Evolutionary conservation across 306 rosid genomes (phyloP).

Genomic region (Astragalus glycyphyllos): DNA sequence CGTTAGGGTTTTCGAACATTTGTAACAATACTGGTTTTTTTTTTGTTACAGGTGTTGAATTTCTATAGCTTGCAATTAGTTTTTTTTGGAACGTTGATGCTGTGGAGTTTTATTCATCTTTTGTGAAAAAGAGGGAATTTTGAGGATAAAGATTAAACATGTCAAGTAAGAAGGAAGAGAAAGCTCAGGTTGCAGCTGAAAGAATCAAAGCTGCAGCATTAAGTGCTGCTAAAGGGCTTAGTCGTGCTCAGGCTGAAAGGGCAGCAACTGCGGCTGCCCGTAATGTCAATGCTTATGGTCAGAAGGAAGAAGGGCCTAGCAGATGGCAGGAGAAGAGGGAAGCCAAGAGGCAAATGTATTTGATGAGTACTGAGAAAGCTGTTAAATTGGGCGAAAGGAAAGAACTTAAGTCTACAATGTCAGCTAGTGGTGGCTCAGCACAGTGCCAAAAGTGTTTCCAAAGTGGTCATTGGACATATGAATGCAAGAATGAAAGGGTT

Average conservation of each 20-base stretch:
- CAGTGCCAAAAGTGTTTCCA: constrained; percentile 97
- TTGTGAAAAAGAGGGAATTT: neutral
- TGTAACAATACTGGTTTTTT: constrained; percentile 4
- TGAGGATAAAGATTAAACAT: constrained; percentile 50
- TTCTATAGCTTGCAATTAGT: neutral
- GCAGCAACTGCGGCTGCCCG: constrained; percentile 96
- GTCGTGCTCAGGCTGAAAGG: constrained; percentile 97
- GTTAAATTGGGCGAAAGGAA: constrained; percentile 94
- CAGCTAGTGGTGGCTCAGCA: constrained; percentile 57
- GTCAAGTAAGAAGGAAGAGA: constrained; percentile 98
- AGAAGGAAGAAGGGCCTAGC: constrained; percentile 99
- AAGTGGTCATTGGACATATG: constrained; percentile 92
- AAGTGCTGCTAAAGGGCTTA: constrained; percentile 94
- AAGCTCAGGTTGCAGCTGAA: constrained; percentile 92
- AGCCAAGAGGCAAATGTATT: constrained; percentile 97
- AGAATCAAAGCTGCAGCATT: constrained; percentile 96
- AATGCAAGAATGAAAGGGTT: constrained; percentile 94
- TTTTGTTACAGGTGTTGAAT: constrained; percentile 27
- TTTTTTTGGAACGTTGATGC: too few species aligned
- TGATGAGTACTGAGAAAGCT: constrained; percentile 98
- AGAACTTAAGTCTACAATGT: constrained; percentile 64
- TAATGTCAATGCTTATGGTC: constrained; percentile 97
- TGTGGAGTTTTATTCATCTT: too few species aligned
- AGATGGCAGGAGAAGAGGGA: constrained; percentile 99
- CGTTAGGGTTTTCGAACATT: neutral